These are phyloP conservation scores for Lophiotrema nucula DNA, from an alignment of 495 filamentous ascomycete genomes.

Conservation along the genomic window DNA sequence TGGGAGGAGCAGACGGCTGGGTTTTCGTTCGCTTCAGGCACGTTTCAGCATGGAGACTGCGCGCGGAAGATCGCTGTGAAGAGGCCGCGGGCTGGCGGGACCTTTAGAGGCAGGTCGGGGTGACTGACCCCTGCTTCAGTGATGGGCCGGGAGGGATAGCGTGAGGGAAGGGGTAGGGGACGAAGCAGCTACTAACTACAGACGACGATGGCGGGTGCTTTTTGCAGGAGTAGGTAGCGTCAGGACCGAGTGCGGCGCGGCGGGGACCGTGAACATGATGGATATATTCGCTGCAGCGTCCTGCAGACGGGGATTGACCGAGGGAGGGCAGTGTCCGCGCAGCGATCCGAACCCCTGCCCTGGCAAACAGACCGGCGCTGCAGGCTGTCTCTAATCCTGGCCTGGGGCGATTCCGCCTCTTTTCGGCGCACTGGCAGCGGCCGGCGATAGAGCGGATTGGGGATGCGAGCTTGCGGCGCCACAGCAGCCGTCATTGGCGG, in stretches of 20 bases:
- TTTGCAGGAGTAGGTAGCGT: background rate
- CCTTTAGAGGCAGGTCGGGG: constrained; percentile 26
- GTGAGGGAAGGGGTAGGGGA: background rate
- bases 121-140: constrained; percentile 1
- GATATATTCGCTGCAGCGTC: background rate
- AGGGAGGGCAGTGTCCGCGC: background rate
- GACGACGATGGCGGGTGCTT: too few relatives aligned
- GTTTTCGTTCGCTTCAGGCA: constrained; percentile 33
- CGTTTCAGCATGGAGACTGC: constrained; percentile 36
- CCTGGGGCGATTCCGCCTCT: constrained; percentile 4
- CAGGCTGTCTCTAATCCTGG: constrained; percentile 2
- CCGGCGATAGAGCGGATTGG: background rate
- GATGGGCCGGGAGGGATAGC: background rate
- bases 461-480: background rate
- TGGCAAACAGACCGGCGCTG: background rate
- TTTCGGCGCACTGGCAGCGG: background rate
- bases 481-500: too few relatives aligned
- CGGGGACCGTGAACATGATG: background rate
- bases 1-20: constrained; percentile 10
- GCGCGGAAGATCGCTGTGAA: constrained; percentile 27
- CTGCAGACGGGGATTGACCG: background rate
- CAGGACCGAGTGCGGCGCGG: background rate
- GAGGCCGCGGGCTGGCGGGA: constrained; percentile 28
- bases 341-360: background rate
- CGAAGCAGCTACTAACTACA: too few relatives aligned